Evolutionary conservation across 257 asterid genomes (phyloP).

Genomic region (Echites panduratus): DNA sequence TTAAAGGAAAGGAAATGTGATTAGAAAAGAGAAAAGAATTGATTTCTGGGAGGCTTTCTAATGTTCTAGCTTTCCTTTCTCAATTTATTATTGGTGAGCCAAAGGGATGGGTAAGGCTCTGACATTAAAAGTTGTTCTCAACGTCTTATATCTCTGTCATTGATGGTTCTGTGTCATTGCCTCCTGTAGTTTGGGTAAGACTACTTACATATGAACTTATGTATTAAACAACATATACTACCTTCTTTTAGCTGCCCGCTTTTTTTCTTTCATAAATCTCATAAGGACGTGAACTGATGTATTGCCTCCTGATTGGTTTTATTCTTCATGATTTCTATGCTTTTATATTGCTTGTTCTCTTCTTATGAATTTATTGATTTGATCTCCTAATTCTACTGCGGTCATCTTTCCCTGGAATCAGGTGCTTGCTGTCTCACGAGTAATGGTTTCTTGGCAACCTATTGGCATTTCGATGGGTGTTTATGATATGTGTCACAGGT

Average conservation of each 20-base stretch:
- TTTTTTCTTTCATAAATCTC: not conserved
- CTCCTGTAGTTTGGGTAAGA: not conserved
- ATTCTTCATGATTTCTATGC: not conserved
- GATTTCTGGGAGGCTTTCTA: not conserved
- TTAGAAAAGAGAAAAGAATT: not conserved
- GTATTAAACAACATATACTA: not conserved
- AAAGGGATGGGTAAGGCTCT: not conserved
- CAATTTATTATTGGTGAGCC: not conserved
- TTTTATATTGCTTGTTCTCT: not conserved
- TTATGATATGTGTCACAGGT: slow-evolving; percentile 97
- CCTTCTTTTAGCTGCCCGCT: not conserved
- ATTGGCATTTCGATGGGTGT: slow-evolving; percentile 98
- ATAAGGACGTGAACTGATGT: not conserved
- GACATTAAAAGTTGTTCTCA: not conserved
- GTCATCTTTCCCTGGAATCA: slow-evolving; percentile 27
- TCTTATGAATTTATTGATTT: not conserved
- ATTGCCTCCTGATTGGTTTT: not conserved
- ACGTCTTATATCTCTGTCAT: no score
- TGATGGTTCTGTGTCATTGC: not conserved
- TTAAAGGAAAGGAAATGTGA: no score
- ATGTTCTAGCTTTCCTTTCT: not conserved
- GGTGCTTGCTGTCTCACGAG: slow-evolving; percentile 96
- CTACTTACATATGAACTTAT: not conserved
- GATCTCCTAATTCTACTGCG: not conserved
- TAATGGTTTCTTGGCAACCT: slow-evolving; percentile 95